Conservation (phyloP, 768 basidiomycete genomes). For the Tulasnella sp. region DNA sequence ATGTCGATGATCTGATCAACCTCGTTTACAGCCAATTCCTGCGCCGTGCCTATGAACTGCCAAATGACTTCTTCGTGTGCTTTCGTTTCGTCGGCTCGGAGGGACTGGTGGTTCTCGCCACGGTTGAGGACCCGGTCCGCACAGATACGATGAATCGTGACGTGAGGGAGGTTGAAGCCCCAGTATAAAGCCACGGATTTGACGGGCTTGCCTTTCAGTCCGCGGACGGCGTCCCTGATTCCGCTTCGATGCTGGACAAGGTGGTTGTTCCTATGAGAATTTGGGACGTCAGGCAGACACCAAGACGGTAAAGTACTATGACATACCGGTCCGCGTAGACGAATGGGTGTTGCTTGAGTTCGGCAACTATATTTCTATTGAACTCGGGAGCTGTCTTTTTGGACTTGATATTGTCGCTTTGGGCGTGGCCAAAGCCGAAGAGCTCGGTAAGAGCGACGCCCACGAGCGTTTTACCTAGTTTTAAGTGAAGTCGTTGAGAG, state of each 20-base stretch:
- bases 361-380: constrained; percentile 58
- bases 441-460: constrained; percentile 72
- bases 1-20: constrained; percentile 69
- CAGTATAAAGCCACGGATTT: constrained; percentile 81
- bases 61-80: constrained; percentile 77
- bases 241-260: constrained; percentile 68
- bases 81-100: constrained; percentile 56
- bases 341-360: constrained; percentile 57
- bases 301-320: not conserved
- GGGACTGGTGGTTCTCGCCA: constrained; percentile 78
- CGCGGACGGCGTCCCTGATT: constrained; percentile 52
- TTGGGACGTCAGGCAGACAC: not conserved
- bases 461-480: constrained; percentile 81
- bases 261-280: constrained; percentile 76
- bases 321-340: constrained; percentile 89
- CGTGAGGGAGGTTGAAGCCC: constrained; percentile 52
- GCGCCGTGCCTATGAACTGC: constrained; percentile 63
- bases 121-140: constrained; percentile 67
- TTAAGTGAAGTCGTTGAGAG: not conserved
- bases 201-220: constrained; percentile 45
- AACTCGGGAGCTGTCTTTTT: constrained; percentile 73
- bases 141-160: constrained; percentile 68
- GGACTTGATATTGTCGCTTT: constrained; percentile 79
- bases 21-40: constrained; percentile 58
- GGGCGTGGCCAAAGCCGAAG: constrained; percentile 86